These are phyloP conservation scores for Melanopsichium pennsylvanicum DNA, from an alignment of 1,284 basidiomycete genomes.

Conservation along the genomic window DNA sequence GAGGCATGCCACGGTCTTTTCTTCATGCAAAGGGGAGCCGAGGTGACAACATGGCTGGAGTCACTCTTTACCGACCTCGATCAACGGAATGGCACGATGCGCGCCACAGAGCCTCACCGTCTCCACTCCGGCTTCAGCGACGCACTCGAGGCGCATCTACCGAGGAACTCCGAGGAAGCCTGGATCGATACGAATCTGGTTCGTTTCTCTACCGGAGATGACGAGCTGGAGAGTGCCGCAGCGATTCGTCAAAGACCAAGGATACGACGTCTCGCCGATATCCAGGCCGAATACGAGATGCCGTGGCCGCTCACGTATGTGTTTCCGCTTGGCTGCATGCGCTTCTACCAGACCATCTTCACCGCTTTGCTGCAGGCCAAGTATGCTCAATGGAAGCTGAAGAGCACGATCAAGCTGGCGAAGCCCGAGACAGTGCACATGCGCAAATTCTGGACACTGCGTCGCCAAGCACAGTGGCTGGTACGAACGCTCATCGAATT, in stretches of 20 bases:
- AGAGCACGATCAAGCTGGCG: slow-evolving; percentile 23
- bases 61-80: slow-evolving; percentile 32
- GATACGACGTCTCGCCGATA: slow-evolving; percentile 23
- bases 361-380: slow-evolving; percentile 31
- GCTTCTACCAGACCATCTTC: slow-evolving; percentile 34
- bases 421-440: slow-evolving; percentile 31
- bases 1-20: slow-evolving; percentile 33
- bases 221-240: slow-evolving; percentile 13
- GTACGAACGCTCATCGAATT: slow-evolving; percentile 30
- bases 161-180: not conserved
- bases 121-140: slow-evolving; percentile 36
- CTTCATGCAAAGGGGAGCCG: slow-evolving; percentile 42
- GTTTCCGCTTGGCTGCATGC: slow-evolving; percentile 24
- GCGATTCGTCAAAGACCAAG: slow-evolving; percentile 14
- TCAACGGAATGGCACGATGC: slow-evolving; percentile 10
- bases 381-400: slow-evolving; percentile 29
- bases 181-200: slow-evolving; percentile 44
- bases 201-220: slow-evolving; percentile 13
- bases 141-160: slow-evolving; percentile 15
- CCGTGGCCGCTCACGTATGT: slow-evolving; percentile 39
- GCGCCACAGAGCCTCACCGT: slow-evolving; percentile 17
- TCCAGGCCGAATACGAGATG: slow-evolving; percentile 37
- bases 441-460: slow-evolving; percentile 40
- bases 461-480: slow-evolving; percentile 38
- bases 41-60: slow-evolving; percentile 36